These are phyloP conservation scores for Lachnellula suecica DNA, from an alignment of 2,329 filamentous ascomycete species.

Conservation along the genomic window DNA sequence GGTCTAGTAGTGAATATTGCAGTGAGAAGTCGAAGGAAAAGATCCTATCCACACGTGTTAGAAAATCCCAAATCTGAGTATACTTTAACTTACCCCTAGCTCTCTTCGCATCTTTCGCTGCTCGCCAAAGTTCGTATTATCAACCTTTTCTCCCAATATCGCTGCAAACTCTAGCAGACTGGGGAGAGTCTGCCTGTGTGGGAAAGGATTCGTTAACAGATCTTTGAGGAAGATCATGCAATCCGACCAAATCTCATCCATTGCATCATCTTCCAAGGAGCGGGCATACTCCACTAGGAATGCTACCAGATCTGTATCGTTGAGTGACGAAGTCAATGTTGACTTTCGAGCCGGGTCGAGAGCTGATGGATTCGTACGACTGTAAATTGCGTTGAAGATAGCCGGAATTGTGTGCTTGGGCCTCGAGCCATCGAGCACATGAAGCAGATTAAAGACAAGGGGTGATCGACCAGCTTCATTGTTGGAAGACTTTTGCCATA, in stretches of 20 bases:
- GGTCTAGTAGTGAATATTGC: slow-evolving; percentile 93
- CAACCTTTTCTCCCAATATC: slow-evolving; percentile 89
- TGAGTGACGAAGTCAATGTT: slow-evolving; percentile 80
- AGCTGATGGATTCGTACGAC: slow-evolving; percentile 80
- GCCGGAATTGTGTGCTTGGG: slow-evolving; percentile 91
- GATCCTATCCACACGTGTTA: slow-evolving; percentile 56
- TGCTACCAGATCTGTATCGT: slow-evolving; percentile 78
- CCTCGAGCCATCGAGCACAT: slow-evolving; percentile 86
- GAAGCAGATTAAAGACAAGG: slow-evolving; percentile 80
- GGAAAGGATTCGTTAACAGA: slow-evolving; percentile 88
- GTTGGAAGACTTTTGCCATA: slow-evolving; percentile 65
- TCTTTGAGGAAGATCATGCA: slow-evolving; percentile 90
- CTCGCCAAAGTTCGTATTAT: slow-evolving; percentile 97
- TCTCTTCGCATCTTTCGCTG: slow-evolving; percentile 90
- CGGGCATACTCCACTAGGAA: slow-evolving; percentile 90
- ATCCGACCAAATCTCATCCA: slow-evolving; percentile 97
- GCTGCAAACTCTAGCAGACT: slow-evolving; percentile 85
- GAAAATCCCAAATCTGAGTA: no score
- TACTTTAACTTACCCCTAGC: slow-evolving; percentile 64
- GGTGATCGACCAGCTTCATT: slow-evolving; percentile 49
- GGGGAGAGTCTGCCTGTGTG: slow-evolving; percentile 87
- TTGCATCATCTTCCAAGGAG: slow-evolving; percentile 91
- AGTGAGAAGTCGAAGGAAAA: slow-evolving; percentile 82
- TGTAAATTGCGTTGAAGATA: slow-evolving; percentile 95
- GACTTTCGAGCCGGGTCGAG: slow-evolving; percentile 81